These are phyloP conservation scores for Astragalus membranaceus DNA, from an alignment of 306 rosid species.

Conservation along the genomic window DNA sequence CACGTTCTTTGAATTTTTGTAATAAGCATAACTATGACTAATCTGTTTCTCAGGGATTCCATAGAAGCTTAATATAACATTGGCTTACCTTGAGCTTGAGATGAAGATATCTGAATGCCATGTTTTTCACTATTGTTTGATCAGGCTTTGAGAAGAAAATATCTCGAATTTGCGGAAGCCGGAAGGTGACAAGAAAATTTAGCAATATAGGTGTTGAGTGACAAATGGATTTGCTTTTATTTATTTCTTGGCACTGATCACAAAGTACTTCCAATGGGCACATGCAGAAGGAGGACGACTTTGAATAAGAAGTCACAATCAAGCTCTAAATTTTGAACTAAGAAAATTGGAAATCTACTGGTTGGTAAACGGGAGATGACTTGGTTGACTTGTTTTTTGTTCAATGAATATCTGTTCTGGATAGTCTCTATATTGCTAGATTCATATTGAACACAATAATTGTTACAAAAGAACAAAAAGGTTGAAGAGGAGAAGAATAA, in stretches of 20 bases:
- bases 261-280: neutral
- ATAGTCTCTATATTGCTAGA: neutral
- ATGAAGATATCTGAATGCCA: conserved; percentile 33
- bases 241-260: neutral
- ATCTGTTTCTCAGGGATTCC: no score
- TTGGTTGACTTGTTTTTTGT: neutral
- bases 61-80: neutral
- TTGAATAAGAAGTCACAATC: conserved; percentile 3
- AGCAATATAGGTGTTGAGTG: conserved; percentile 15
- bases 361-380: neutral
- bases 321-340: neutral
- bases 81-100: conserved; percentile 30
- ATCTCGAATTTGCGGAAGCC: neutral
- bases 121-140: conserved; percentile 7
- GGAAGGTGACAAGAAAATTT: neutral
- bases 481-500: neutral
- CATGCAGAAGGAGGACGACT: conserved; percentile 16
- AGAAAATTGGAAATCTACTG: neutral
- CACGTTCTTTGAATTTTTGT: no score
- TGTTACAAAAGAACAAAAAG: neutral
- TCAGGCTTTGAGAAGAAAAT: neutral
- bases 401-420: neutral
- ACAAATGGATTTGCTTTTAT: conserved; percentile 3
- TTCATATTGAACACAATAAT: neutral
- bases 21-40: no score